Percentiles rank a stretch among this genome's conserved stretches.
Evolutionary conservation across 176 grass and related monocot genomes (phyloP).

Genomic region (Hyparrhenia diplandra): DNA sequence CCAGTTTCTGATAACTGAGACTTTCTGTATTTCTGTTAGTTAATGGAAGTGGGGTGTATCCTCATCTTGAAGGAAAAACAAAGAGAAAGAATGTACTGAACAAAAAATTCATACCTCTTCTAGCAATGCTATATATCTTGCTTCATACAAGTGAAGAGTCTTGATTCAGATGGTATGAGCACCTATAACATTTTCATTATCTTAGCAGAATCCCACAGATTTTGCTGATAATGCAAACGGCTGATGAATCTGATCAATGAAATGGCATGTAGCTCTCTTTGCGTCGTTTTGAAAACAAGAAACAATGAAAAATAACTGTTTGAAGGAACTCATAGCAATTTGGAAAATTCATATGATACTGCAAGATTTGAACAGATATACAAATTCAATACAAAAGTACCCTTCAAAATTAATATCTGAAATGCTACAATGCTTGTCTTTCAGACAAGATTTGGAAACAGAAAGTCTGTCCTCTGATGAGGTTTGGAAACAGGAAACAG

Average conservation of each 20-base stretch:
- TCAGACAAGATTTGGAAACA: not conserved
- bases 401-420: not conserved
- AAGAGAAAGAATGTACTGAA: not conserved
- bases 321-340: not conserved
- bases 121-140: constrained; percentile 84
- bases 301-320: not conserved
- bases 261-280: not conserved
- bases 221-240: not conserved
- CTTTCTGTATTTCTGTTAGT: not conserved
- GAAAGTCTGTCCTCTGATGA: not conserved
- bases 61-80: not conserved
- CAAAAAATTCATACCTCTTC: constrained; percentile 64
- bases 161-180: constrained; percentile 89
- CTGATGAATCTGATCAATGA: not conserved
- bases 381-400: not conserved
- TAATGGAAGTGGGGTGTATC: not conserved
- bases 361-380: not conserved
- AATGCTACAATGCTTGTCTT: not conserved
- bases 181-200: constrained; percentile 51
- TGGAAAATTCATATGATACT: not conserved
- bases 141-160: constrained; percentile 94
- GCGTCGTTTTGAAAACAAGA: not conserved
- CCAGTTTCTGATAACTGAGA: not conserved
- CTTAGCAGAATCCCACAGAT: constrained; percentile 10
- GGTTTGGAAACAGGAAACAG: too few relatives aligned